Evolutionary conservation across 768 basidiomycete genomes (phyloP).

Genomic region (Russula virescens): DNA sequence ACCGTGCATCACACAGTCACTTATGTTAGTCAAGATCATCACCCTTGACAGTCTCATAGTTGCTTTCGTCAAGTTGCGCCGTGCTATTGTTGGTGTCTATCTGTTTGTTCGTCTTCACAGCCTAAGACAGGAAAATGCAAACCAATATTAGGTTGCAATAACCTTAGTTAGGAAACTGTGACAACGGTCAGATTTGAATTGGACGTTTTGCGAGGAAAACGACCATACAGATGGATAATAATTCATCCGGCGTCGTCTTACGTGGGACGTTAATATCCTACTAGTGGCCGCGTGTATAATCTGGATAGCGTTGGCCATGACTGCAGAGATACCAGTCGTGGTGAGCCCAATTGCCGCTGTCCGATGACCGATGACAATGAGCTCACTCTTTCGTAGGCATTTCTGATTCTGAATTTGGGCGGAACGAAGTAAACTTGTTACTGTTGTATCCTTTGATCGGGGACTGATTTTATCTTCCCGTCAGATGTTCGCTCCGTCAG

Average conservation of each 20-base stretch:
- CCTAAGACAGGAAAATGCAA: neutral
- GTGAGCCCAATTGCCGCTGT: neutral
- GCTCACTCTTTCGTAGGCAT: neutral
- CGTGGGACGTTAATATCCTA: neutral
- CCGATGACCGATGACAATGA: neutral
- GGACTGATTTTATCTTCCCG: neutral
- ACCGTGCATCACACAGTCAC: neutral
- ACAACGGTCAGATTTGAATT: neutral
- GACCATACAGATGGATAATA: constrained; percentile 11
- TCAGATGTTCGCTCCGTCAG: constrained; percentile 2
- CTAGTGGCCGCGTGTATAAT: constrained; percentile 11
- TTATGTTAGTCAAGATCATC: neutral
- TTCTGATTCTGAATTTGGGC: constrained; percentile 8
- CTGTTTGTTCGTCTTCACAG: neutral
- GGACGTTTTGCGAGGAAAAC: constrained; percentile 9
- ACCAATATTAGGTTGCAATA: neutral
- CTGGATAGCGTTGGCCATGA: constrained; percentile 1
- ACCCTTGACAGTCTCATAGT: neutral
- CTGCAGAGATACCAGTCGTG: neutral
- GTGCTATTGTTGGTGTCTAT: neutral
- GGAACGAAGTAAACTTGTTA: constrained; percentile 6
- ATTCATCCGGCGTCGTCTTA: neutral
- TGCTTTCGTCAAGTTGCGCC: neutral
- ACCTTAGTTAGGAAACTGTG: constrained; percentile 1
- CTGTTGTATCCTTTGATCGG: neutral